Evolutionary conservation across 1,284 basidiomycete species (phyloP).

Genomic region (Chalciporus sp.): DNA sequence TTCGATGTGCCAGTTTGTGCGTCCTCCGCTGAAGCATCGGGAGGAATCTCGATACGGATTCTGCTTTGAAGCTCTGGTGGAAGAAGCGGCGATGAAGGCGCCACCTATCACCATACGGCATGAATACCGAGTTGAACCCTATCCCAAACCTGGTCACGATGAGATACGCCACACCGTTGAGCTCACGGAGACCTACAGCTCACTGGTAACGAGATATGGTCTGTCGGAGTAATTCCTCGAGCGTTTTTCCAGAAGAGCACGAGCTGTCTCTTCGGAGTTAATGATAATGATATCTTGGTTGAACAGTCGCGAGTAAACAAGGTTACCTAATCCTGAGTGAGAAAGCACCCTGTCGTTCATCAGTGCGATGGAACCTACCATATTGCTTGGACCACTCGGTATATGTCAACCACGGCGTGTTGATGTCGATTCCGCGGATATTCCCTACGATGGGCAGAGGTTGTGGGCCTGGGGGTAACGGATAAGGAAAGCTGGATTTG

Average conservation of each 20-base stretch:
- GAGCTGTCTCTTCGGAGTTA: slow-evolving; percentile 38
- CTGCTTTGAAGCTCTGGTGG: slow-evolving; percentile 35
- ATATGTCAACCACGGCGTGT: slow-evolving; percentile 22
- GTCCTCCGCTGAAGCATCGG: slow-evolving; percentile 35
- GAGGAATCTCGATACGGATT: slow-evolving; percentile 24
- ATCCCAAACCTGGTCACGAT: slow-evolving; percentile 38
- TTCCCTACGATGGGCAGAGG: slow-evolving; percentile 23
- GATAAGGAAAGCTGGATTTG: not conserved
- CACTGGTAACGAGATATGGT: slow-evolving; percentile 27
- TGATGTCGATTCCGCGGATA: slow-evolving; percentile 8
- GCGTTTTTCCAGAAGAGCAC: slow-evolving; percentile 44
- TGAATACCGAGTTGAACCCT: slow-evolving; percentile 36
- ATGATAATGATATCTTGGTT: slow-evolving; percentile 39
- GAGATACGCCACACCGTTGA: slow-evolving; percentile 10
- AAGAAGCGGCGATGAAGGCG: slow-evolving; percentile 39
- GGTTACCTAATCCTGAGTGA: slow-evolving; percentile 24
- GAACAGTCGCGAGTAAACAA: slow-evolving; percentile 31
- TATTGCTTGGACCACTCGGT: slow-evolving; percentile 16
- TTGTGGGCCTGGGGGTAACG: slow-evolving; percentile 18
- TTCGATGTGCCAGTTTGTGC: slow-evolving; percentile 31
- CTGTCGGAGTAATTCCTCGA: slow-evolving; percentile 41
- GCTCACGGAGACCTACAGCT: slow-evolving; percentile 7
- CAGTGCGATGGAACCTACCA: slow-evolving; percentile 6
- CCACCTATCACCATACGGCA: slow-evolving; percentile 43
- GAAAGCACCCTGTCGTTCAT: not conserved